phyloP scores from a whole-genome alignment of 768 basidiomycete genomes.

The Tylopilus vinaceipallidus region DNA sequence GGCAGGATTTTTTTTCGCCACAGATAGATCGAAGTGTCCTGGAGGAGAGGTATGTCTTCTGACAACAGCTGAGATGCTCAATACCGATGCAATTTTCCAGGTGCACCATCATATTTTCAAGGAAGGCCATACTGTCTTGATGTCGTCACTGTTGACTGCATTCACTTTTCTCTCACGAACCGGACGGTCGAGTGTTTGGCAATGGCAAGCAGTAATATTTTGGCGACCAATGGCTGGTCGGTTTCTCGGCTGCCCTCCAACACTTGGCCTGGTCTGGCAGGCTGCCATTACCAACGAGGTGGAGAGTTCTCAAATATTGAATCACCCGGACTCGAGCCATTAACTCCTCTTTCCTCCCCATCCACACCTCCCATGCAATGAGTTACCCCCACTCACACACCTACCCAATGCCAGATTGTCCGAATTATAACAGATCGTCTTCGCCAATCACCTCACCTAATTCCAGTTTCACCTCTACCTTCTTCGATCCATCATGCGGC shows the following conservation, averaged over 20 bases:
- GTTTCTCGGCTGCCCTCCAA: too few relatives aligned
- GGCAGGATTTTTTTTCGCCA: not conserved
- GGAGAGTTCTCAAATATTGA: too few relatives aligned
- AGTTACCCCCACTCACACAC: too few relatives aligned
- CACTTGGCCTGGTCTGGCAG: conserved; percentile 3
- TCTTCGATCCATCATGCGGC: not conserved
- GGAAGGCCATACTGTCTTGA: not conserved
- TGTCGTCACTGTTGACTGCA: not conserved
- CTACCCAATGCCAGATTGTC: too few relatives aligned
- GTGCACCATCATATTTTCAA: not conserved
- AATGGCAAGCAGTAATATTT: not conserved
- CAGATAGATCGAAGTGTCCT: not conserved
- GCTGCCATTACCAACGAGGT: conserved; percentile 7
- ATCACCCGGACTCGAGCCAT: too few relatives aligned
- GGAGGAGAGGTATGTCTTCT: conserved; percentile 2
- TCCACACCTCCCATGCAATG: too few relatives aligned
- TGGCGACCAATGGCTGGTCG: conserved; percentile 6
- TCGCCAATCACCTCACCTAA: not conserved
- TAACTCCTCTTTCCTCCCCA: not conserved
- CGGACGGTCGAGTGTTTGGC: not conserved
- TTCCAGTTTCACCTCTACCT: not conserved
- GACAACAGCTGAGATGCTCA: not conserved
- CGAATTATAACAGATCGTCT: not conserved
- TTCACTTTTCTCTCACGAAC: conserved; percentile 11
- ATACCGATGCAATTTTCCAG: not conserved